A percentile compares a stretch with the other conserved stretches of the same genome.
phyloP scores from a whole-genome alignment of 345 rosid species.

The Microthlaspi erraticum region DNA sequence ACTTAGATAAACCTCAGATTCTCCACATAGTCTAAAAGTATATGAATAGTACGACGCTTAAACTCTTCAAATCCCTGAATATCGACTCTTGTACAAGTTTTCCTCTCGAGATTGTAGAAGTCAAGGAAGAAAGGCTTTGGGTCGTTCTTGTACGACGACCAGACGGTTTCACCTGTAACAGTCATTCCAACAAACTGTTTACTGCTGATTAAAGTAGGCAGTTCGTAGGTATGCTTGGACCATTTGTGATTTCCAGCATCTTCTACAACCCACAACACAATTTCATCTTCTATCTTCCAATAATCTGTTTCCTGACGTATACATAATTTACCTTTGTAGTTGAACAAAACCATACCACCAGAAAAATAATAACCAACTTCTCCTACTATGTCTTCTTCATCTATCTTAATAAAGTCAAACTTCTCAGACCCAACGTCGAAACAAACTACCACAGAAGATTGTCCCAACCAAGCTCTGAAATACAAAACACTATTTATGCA shows the following conservation, averaged over 20 bases:
- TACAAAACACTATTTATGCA: too few species aligned
- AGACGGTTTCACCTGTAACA: neutral
- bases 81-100: neutral
- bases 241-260: conserved; percentile 7
- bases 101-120: neutral
- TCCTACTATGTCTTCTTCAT: neutral
- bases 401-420: neutral
- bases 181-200: neutral
- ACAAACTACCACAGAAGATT: neutral
- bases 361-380: too few species aligned
- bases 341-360: neutral
- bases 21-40: neutral
- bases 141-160: too few species aligned
- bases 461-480: neutral
- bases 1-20: neutral
- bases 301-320: neutral
- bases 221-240: neutral
- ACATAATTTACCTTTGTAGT: conserved; percentile 16
- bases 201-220: neutral
- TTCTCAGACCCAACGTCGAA: conserved; percentile 6
- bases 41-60: neutral
- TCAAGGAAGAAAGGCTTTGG: neutral
- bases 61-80: neutral
- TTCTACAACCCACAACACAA: neutral
- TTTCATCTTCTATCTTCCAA: accelerated